Base-by-base conservation (phyloP, 441 rosid genomes). In the California macrophylla region DNA sequence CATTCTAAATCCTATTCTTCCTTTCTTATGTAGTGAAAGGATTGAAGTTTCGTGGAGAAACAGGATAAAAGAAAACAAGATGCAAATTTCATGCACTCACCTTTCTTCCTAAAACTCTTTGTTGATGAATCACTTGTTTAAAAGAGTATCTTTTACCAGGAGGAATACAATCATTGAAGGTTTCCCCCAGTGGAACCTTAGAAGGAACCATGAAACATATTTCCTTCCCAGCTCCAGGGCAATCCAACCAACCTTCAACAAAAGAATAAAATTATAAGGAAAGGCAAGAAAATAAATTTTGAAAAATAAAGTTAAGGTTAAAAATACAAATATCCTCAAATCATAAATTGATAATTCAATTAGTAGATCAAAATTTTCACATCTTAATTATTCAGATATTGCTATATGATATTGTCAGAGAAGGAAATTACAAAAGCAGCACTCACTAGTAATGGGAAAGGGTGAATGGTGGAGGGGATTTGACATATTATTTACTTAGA, bases 121-220 rank as follows among this genome's bases (percentile, higher is more conserved):
- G 95, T 69, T 76, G 88, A 79, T 84, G 92, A 64, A 82, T 56
- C 74, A 88, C 97, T 83, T 91, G 98, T 72, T 91, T 88, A 76
- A 91, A 93, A 30, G 98, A 93, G 86, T 93, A 93, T 88, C 98
- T 86, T 86, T 76, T 87, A 68, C 97, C 98, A 71, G 98, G 96
- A 80, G 90, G 98, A 71, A 95, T 82, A 74, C 69, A 74, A 34
- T 76, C 93, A 69, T 88, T 85, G 80, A 81, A 95, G 77, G 80
- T 68, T 82, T 95, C 99, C 72, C 91, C 84, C 36, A 95, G 90
- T 10, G 99, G 99, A 80, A 88, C 96, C 85, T 95, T 95, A 1
- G 99, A 95, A 76, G 99, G 99, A 79, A 95, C 80, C 16, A 95
- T 74, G 73, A 77, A 79, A 74, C 71, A 79, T 45, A 95, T 88